Conservation (phyloP, 768 basidiomycete genomes). For the Trametes meyenii region DNA sequence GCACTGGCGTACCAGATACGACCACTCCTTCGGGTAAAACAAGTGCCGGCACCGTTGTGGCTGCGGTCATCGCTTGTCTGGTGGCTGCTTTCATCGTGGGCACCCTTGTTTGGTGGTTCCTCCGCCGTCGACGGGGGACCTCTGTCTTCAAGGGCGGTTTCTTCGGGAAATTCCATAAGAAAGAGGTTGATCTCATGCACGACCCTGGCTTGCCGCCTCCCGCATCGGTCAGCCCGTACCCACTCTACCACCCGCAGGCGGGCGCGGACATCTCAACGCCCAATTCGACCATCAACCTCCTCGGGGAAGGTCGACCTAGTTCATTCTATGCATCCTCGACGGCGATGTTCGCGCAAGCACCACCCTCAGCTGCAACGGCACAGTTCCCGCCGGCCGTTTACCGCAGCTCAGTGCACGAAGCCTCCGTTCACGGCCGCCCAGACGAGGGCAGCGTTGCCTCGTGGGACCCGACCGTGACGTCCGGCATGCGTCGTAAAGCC, state of each 20-base stretch:
- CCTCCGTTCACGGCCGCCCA: background rate
- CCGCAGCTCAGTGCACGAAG: background rate
- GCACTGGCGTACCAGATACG: conserved; percentile 1
- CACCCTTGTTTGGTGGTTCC: conserved; percentile 26
- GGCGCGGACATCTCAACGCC: conserved; percentile 4
- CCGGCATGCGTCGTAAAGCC: conserved; percentile 55
- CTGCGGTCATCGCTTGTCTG: conserved; percentile 28
- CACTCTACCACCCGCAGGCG: conserved; percentile 15
- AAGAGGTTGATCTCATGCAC: conserved; percentile 21
- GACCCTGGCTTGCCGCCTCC: conserved; percentile 14
- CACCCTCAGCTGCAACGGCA: background rate
- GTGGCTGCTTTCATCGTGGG: conserved; percentile 26
- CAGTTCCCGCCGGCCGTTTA: background rate
- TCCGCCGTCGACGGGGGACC: conserved; percentile 20
- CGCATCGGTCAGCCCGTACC: conserved; percentile 20
- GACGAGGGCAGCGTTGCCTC: conserved; percentile 15
- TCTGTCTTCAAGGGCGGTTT: background rate
- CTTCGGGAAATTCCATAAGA: conserved; percentile 18
- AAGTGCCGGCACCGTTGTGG: conserved; percentile 25
- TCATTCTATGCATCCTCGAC: conserved; percentile 7
- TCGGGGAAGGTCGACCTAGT: background rate
- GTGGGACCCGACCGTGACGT: conserved; percentile 39
- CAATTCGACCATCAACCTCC: conserved; percentile 12
- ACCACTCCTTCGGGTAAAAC: conserved; percentile 15
- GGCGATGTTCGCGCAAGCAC: conserved; percentile 5